A percentile compares a stretch with the other conserved stretches of the same genome.
Conservation (phyloP, 176 grass and related monocot genomes). For the Phoenix roebelenii region DNA sequence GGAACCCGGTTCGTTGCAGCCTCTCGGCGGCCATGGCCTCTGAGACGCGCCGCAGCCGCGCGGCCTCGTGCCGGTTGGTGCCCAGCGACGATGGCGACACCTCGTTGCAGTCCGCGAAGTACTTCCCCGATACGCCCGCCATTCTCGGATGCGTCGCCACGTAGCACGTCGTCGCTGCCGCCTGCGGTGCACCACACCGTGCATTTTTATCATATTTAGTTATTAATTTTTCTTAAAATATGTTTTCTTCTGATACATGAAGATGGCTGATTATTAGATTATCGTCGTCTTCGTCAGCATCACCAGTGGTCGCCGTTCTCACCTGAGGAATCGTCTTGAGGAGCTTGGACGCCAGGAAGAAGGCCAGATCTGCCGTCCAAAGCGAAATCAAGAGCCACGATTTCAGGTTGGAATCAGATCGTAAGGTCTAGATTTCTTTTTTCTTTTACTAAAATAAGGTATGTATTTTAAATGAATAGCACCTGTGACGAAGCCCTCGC, state of each 20-base stretch:
- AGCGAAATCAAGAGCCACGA: no score
- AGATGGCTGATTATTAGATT: no score
- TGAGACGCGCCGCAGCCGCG: constrained; percentile 52
- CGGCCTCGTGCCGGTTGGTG: constrained; percentile 35
- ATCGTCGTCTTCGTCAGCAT: no score
- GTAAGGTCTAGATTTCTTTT: no score
- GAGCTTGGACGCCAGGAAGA: constrained; percentile 81
- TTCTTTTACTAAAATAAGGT: background rate
- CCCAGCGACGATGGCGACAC: constrained; percentile 61
- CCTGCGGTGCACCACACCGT: constrained; percentile 30
- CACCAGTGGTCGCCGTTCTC: constrained; percentile 16
- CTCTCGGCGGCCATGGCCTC: constrained; percentile 26
- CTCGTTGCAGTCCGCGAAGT: constrained; percentile 98
- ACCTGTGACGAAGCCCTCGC: constrained; percentile 77
- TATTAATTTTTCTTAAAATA: no score
- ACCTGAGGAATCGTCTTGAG: constrained; percentile 98
- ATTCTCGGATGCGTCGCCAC: constrained; percentile 64
- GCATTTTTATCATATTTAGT: no score
- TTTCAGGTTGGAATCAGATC: background rate
- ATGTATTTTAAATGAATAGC: background rate
- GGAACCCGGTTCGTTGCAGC: no score
- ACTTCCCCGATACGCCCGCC: constrained; percentile 59
- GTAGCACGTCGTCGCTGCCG: constrained; percentile 95
- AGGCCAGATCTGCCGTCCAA: constrained; percentile 58
- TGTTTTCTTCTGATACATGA: no score